These are phyloP conservation scores for Rhipidocladum racemiflorum DNA, from an alignment of 176 grass and related monocot genomes.

Conservation along the genomic window DNA sequence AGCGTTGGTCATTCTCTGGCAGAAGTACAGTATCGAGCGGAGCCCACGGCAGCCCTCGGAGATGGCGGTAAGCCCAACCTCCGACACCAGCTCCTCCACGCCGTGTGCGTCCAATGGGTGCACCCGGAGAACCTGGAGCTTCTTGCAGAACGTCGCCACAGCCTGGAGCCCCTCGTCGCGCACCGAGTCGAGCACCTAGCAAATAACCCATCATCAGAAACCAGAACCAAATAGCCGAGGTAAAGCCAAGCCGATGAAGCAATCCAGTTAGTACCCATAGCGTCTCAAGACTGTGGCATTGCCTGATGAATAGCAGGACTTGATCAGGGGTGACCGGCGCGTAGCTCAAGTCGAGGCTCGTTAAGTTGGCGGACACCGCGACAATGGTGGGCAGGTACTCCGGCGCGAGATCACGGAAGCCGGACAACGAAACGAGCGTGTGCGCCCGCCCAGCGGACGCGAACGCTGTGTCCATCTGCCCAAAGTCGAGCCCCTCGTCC, in stretches of 20 bases:
- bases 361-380: slow-evolving; percentile 47
- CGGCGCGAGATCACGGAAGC: slow-evolving; percentile 64
- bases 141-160: slow-evolving; percentile 60
- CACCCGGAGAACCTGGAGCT: slow-evolving; percentile 72
- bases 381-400: slow-evolving; percentile 67
- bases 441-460: slow-evolving; percentile 14
- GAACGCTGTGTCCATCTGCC: slow-evolving; percentile 44
- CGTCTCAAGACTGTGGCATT: slow-evolving; percentile 74
- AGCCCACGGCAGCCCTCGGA: slow-evolving; percentile 71
- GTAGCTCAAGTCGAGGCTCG: slow-evolving; percentile 76
- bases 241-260: background rate
- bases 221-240: background rate
- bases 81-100: slow-evolving; percentile 71
- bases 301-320: slow-evolving; percentile 46
- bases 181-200: slow-evolving; percentile 80
- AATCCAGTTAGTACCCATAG: slow-evolving; percentile 57
- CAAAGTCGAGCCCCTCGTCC: slow-evolving; percentile 40
- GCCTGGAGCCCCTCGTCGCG: slow-evolving; percentile 69
- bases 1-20: slow-evolving; percentile 87
- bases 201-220: slow-evolving; percentile 17
- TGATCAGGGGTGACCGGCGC: slow-evolving; percentile 57
- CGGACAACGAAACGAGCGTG: slow-evolving; percentile 72
- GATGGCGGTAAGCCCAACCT: slow-evolving; percentile 67
- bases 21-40: slow-evolving; percentile 79
- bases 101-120: slow-evolving; percentile 62